phyloP scores from a whole-genome alignment of 345 rosid genomes.

The Moricandia moricandioides region DNA sequence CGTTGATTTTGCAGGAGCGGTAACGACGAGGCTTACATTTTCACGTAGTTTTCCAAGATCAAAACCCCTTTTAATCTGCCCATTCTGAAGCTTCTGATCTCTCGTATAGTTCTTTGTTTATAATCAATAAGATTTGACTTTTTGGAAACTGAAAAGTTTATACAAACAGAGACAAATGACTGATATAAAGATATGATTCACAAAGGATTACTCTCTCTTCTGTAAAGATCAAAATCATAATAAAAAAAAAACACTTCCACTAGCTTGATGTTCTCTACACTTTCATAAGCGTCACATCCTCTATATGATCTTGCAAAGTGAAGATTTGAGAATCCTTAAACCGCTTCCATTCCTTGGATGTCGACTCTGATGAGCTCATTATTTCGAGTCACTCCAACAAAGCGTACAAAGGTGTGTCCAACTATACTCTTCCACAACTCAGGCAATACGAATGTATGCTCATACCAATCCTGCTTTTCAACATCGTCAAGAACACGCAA shows the following conservation, averaged over 20 bases:
- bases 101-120: not conserved
- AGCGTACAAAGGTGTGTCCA: not conserved
- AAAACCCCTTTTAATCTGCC: not conserved
- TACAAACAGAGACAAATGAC: not conserved
- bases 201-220: not conserved
- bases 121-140: not conserved
- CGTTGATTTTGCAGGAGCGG: slow-evolving; percentile 57
- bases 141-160: not conserved
- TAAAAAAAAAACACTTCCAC: not conserved
- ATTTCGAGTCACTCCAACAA: not conserved
- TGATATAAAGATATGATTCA: not conserved
- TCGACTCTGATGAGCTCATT: not conserved
- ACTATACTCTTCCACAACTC: not conserved
- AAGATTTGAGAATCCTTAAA: not conserved
- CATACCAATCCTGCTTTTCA: not conserved
- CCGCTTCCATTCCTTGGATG: not conserved
- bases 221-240: not conserved
- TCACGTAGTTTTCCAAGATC: slow-evolving; percentile 31
- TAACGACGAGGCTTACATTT: slow-evolving; percentile 80
- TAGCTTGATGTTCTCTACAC: not conserved
- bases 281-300: not conserved
- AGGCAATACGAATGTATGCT: not conserved
- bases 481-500: not conserved
- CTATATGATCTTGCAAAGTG: not conserved
- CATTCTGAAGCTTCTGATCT: not conserved